phyloP scores from a whole-genome alignment of 2,329 filamentous ascomycete genomes.

The Dothideomycetes sp. region DNA sequence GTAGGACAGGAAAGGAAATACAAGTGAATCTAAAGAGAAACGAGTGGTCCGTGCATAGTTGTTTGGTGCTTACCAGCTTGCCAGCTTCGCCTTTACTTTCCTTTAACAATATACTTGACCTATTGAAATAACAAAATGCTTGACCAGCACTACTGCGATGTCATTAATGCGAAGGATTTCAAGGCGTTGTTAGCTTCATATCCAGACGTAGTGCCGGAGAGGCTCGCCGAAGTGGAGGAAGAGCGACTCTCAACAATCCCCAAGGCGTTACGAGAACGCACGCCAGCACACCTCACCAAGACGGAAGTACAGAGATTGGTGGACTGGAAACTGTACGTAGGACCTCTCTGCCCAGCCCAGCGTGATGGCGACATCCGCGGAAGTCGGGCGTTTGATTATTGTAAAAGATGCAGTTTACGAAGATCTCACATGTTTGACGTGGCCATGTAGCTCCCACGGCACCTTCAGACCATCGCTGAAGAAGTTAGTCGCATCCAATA shows the following conservation, averaged over 20 bases:
- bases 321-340: conserved; percentile 61
- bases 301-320: conserved; percentile 51
- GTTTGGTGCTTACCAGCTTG: too few species aligned
- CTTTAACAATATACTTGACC: too few species aligned
- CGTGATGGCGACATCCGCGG: too few species aligned
- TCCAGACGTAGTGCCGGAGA: conserved; percentile 13
- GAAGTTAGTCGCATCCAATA: conserved; percentile 47
- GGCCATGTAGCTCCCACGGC: conserved; percentile 33
- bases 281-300: conserved; percentile 36
- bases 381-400: too few species aligned
- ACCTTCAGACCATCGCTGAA: conserved; percentile 38
- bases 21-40: too few species aligned
- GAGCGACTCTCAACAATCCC: conserved; percentile 49
- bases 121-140: background rate
- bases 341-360: too few species aligned
- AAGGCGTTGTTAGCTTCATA: conserved; percentile 16
- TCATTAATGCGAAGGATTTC: conserved; percentile 15
- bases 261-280: conserved; percentile 30
- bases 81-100: too few species aligned
- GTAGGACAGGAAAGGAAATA: too few species aligned
- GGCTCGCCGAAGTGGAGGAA: conserved; percentile 46
- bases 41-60: too few species aligned
- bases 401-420: too few species aligned
- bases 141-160: conserved; percentile 9
- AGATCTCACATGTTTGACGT: conserved; percentile 7